Base-by-base conservation (phyloP, 108 stramenopile genomes). In the Parietichytrium sp. region DNA sequence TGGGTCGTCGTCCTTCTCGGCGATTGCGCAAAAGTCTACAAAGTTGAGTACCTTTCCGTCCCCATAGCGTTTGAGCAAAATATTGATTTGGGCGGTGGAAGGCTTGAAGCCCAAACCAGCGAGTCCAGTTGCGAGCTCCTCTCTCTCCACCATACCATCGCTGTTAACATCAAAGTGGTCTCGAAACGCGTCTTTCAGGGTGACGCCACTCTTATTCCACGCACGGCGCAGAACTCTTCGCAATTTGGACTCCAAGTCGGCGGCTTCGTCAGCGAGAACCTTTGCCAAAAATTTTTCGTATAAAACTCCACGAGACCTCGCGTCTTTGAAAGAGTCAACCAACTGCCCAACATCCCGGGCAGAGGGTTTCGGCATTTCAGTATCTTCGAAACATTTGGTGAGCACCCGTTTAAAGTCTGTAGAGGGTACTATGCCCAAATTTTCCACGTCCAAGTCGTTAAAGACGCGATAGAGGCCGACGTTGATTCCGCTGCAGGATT, bases 71-170 rank as follows among this genome's bases (percentile, higher is more conserved):
- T 2, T 27, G 10, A 72, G 42, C 0, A 72, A 25, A 7, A 72
- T 13, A 38, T 72, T 42, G 20, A 72, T 72, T 10, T 72, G 38
- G 6, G 61, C 61, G 6, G 20, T 72, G 10, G 61, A 45, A 7
- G 61, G 20, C 1, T 72, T 33, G 45, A 72, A 72, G 23, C 54
- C 51, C 16, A 84, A 53, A 13, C 23, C 7, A 15, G 23, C 20
- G 20, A 84, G 54, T 10, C 83, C 83, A n/a, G 23, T 26, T 33
- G 45, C 29, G 36, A 84, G 78, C 52, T 84, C 83, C n/a, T 54
- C 29, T n/a, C 54, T 80, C 42, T 80, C 33, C 29, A 84, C 18
- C 7, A n/a, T 23, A 13, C 78, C 78, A 29, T 78, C 36, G 7
- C 51, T 26, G 45, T 84, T 51, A 30, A 29, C 38, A 25, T 84